Evolutionary conservation across 192 early-diverging fungal species (phyloP), one percentile per base, ranked within the genome.

Genomic region (Spizellomyces sp.): DNA sequence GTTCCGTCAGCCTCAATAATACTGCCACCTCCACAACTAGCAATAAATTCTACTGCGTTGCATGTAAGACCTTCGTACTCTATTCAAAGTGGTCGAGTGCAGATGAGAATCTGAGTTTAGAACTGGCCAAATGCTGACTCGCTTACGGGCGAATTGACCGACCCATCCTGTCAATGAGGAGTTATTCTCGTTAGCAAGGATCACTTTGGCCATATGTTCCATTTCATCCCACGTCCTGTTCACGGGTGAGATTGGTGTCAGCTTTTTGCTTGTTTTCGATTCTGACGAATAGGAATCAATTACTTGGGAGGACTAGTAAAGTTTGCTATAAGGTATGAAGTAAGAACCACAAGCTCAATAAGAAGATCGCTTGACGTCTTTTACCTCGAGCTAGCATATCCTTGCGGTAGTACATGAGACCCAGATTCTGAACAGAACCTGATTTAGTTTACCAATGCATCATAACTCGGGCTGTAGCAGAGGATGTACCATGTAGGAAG

Each of bases 191-290:
- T 36, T 64, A 17, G 27, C 12, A 17, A 75, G 19, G 8, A 77
- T 56, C 9, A 19, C 57, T 36, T 7, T 15, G n/a, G 58, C 52
- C 64, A 74, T 74, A 9, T 15, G 22, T 50, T 77, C 76, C 74
- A 77, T 75, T 27, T 77, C 76, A 45, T 77, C 76, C 71, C 71
- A 75, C 27, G 76, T 77, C 27, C 45, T 8, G 10, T 70, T 70
- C 12, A 66, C 4, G 4, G 64, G 64, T 5, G n/a, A 15, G 64
- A 36, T 36, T 36, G 27, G 27, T 36, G 27, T 36, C 27, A 36
- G 27, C 3, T 36, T 36, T 36, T 36, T 36, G 27, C 27, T 36
- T 36, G 27, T 36, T 36, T 36, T 36, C 27, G 27, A 36, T 36
- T 36, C 27, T 36, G 27, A 36, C 27, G 27, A 36, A 36, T 36